Evolutionary conservation across 306 rosid species (phyloP).

Genomic region (Trifolium fragiferum): DNA sequence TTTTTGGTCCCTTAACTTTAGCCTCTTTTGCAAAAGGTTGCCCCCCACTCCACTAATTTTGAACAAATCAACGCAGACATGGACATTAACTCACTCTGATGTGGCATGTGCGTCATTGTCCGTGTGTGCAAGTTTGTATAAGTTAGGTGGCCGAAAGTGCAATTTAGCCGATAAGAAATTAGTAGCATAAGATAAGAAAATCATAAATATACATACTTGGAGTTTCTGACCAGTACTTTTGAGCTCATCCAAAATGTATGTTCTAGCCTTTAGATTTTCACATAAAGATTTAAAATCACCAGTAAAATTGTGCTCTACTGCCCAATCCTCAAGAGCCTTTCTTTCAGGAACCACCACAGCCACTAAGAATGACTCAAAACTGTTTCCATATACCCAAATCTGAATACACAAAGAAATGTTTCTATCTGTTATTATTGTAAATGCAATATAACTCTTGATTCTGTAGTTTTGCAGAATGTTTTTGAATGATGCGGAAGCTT

Average conservation of each 20-base stretch:
- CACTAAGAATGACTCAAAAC: slow-evolving; percentile 93
- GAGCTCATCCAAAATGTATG: slow-evolving; percentile 85
- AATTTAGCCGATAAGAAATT: neutral
- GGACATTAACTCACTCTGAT: too few relatives aligned
- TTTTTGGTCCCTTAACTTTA: too few relatives aligned
- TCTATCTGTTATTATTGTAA: neutral
- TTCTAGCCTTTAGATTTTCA: slow-evolving; percentile 66
- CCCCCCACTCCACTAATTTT: too few relatives aligned
- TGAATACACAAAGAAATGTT: slow-evolving; percentile 37
- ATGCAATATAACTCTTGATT: slow-evolving; percentile 3
- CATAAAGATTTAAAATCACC: slow-evolving; percentile 79
- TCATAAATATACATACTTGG: slow-evolving; percentile 56
- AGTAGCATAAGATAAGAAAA: slow-evolving; percentile 13
- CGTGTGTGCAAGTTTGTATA: too few relatives aligned
- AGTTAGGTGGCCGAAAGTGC: too few relatives aligned
- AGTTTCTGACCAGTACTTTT: slow-evolving; percentile 69
- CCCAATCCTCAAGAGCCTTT: slow-evolving; percentile 83
- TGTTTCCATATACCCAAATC: slow-evolving; percentile 99
- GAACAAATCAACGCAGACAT: too few relatives aligned
- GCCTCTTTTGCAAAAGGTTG: too few relatives aligned
- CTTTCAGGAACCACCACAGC: slow-evolving; percentile 88
- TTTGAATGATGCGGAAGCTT: slow-evolving; percentile 43
- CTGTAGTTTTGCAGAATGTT: slow-evolving; percentile 19
- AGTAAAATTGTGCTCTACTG: slow-evolving; percentile 51
- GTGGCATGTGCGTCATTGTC: too few relatives aligned